These are phyloP conservation scores for Beauveria scarabaeidicola DNA, from an alignment of 2,329 filamentous ascomycete species.

Conservation along the genomic window DNA sequence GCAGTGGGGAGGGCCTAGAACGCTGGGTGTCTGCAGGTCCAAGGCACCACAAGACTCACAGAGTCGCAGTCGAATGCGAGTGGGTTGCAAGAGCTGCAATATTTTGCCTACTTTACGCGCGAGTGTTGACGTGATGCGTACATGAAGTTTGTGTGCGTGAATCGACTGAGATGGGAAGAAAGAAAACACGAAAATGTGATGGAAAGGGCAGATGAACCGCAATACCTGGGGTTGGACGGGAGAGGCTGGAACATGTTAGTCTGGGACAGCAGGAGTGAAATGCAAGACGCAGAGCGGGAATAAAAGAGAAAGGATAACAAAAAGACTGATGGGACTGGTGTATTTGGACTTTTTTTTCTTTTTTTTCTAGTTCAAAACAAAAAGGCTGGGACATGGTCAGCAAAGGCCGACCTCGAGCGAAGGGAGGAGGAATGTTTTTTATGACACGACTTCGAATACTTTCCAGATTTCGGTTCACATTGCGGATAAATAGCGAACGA, in stretches of 20 bases:
- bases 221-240: no score
- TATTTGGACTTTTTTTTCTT: background rate
- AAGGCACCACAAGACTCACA: background rate
- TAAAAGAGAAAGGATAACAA: no score
- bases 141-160: no score
- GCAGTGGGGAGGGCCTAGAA: background rate
- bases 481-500: background rate
- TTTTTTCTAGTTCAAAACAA: constrained; percentile 1
- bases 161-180: no score
- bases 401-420: background rate
- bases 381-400: background rate
- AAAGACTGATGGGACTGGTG: no score
- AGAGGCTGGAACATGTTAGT: no score
- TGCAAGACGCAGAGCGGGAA: no score
- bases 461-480: background rate
- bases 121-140: no score
- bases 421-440: background rate
- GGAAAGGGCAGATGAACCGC: no score
- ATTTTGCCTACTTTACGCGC: no score
- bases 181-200: no score
- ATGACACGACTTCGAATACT: background rate
- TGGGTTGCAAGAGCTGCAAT: background rate
- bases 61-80: background rate
- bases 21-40: background rate
- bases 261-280: no score